These are phyloP conservation scores for Metschnikowia lachancei DNA, from an alignment of 805 yeast species.

Conservation along the genomic window DNA sequence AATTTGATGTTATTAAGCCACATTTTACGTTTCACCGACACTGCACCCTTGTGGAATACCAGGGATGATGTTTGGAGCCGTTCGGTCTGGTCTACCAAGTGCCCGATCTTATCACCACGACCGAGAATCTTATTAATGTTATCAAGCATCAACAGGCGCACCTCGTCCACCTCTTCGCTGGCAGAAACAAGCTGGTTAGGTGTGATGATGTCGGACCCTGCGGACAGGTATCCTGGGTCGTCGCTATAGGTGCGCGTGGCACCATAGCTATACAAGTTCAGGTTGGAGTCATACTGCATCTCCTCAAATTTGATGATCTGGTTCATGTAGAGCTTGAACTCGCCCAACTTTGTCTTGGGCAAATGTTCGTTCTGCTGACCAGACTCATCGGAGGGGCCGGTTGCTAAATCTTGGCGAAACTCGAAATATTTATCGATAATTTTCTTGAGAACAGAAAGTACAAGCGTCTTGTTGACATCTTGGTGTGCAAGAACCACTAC, in stretches of 20 bases:
- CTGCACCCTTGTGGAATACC: conserved; percentile 69
- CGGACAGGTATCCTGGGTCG: conserved; percentile 17
- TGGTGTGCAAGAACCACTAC: conserved; percentile 48
- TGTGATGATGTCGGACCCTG: conserved; percentile 24
- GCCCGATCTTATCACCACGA: conserved; percentile 73
- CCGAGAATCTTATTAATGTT: conserved; percentile 68
- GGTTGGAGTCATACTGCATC: conserved; percentile 39
- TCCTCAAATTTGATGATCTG: conserved; percentile 58
- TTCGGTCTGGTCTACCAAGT: conserved; percentile 76
- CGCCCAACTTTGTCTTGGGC: conserved; percentile 37
- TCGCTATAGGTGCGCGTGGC: conserved; percentile 16
- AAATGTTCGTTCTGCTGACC: conserved; percentile 8
- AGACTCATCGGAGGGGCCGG: not conserved
- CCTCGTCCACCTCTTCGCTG: conserved; percentile 59
- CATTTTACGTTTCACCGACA: conserved; percentile 57
- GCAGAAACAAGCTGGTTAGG: conserved; percentile 41
- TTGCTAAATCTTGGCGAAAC: conserved; percentile 33
- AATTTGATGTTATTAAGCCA: conserved; percentile 65
- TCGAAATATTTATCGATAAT: conserved; percentile 49
- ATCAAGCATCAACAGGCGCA: conserved; percentile 65
- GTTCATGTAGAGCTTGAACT: conserved; percentile 54
- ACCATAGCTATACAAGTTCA: conserved; percentile 34
- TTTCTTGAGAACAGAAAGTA: conserved; percentile 47
- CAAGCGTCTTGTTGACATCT: conserved; percentile 44
- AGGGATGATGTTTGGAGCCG: conserved; percentile 62